Evolutionary conservation across 345 rosid genomes (phyloP).

Genomic region (Gossypium anomalum): DNA sequence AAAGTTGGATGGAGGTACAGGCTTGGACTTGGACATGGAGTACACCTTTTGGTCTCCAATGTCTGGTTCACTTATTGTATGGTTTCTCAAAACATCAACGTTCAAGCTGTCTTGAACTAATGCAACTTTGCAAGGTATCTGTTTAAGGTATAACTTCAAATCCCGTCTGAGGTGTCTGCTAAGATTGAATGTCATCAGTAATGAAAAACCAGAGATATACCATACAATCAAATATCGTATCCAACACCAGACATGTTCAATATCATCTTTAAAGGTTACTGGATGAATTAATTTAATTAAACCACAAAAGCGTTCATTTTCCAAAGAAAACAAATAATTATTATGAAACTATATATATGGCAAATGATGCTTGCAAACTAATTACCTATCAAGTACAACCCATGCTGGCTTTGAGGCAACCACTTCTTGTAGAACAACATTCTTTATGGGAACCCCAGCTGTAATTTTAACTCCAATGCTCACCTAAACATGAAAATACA

Average conservation of each 20-base stretch:
- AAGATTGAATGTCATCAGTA: neutral
- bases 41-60: conserved; percentile 23
- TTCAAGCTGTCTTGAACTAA: conserved; percentile 37
- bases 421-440: conserved; percentile 54
- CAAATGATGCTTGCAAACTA: neutral
- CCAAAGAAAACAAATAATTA: too few species aligned
- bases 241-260: too few species aligned
- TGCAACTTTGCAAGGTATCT: conserved; percentile 50
- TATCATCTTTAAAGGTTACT: too few species aligned
- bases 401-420: conserved; percentile 37
- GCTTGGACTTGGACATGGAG: conserved; percentile 31
- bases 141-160: conserved; percentile 34
- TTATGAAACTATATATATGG: neutral
- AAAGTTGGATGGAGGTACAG: conserved; percentile 28
- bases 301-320: too few species aligned
- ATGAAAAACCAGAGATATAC: too few species aligned
- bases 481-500: conserved; percentile 27
- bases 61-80: conserved; percentile 20
- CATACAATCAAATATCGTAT: too few species aligned
- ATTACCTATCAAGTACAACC: conserved; percentile 51
- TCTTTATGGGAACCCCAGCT: conserved; percentile 47
- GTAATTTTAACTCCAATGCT: conserved; percentile 47
- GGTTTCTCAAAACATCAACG: conserved; percentile 29
- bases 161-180: conserved; percentile 49
- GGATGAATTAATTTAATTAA: too few species aligned